Evolutionary conservation across 768 basidiomycete genomes (phyloP).

Genomic region (Suillus fuscotomentosus): DNA sequence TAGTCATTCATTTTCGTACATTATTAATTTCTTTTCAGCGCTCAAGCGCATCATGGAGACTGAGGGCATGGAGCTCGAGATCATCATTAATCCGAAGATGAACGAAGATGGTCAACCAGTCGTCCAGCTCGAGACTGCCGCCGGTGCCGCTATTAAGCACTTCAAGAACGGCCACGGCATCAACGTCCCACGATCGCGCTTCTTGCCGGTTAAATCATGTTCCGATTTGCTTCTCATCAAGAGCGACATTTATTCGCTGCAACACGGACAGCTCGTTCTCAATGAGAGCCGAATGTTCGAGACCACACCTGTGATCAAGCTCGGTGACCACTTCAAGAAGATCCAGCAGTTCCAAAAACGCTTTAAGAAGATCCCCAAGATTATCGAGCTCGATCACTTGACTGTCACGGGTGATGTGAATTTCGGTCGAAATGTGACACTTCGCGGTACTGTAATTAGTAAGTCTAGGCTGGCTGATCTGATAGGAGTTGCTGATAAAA

Average conservation of each 20-base stretch:
- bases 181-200: conserved; percentile 71
- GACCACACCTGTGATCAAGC: conserved; percentile 71
- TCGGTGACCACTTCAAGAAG: conserved; percentile 79
- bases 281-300: conserved; percentile 57
- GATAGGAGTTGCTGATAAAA: neutral
- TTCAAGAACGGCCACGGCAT: conserved; percentile 65
- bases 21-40: conserved; percentile 34
- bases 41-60: conserved; percentile 74
- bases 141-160: conserved; percentile 75
- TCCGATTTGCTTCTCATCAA: conserved; percentile 68
- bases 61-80: conserved; percentile 70
- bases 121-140: conserved; percentile 77
- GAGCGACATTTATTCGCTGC: conserved; percentile 65
- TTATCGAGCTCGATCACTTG: conserved; percentile 72
- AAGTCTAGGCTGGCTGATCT: conserved; percentile 9
- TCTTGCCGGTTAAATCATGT: conserved; percentile 66
- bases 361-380: conserved; percentile 73
- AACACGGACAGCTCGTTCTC: conserved; percentile 68
- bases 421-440: conserved; percentile 63
- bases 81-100: conserved; percentile 74
- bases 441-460: conserved; percentile 67
- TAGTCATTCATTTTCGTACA: neutral
- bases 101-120: conserved; percentile 70
- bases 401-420: conserved; percentile 69
- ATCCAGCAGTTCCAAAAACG: conserved; percentile 68